Conservation (phyloP, 805 yeast genomes). For the Candida pseudoglaebosa region DNA sequence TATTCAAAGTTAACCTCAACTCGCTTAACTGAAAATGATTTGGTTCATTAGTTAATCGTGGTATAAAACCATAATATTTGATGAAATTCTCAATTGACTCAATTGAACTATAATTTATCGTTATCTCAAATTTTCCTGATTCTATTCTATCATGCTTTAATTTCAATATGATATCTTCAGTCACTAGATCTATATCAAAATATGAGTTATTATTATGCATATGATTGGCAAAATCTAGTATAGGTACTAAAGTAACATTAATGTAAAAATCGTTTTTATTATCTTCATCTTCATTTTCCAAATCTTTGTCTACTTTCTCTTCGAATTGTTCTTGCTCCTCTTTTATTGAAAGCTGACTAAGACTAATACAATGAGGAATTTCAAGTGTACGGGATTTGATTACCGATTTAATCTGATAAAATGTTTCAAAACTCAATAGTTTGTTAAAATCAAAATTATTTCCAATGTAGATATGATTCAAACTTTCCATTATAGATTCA, state of each 20-base stretch:
- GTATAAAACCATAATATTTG: conserved; percentile 30
- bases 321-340: conserved; percentile 21
- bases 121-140: conserved; percentile 16
- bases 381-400: conserved; percentile 60
- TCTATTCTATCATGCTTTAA: conserved; percentile 21
- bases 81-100: conserved; percentile 23
- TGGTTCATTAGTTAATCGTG: conserved; percentile 8
- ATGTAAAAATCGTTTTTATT: conserved; percentile 29
- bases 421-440: conserved; percentile 16
- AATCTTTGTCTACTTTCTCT: conserved; percentile 65
- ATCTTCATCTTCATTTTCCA: conserved; percentile 62
- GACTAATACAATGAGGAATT: conserved; percentile 44
- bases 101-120: conserved; percentile 22
- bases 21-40: conserved; percentile 9
- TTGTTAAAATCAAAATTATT: conserved; percentile 10
- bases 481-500: conserved; percentile 6
- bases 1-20: conserved; percentile 3
- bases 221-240: conserved; percentile 69
- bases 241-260: conserved; percentile 58
- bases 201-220: conserved; percentile 41
- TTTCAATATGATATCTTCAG: conserved; percentile 56
- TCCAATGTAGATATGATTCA: conserved; percentile 5
- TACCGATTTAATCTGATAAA: conserved; percentile 37
- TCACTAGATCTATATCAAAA: conserved; percentile 55
- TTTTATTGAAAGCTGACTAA: conserved; percentile 14